phyloP scores from a whole-genome alignment of 371 early-diverging fungal species.

The Rhizomucor miehei region DNA sequence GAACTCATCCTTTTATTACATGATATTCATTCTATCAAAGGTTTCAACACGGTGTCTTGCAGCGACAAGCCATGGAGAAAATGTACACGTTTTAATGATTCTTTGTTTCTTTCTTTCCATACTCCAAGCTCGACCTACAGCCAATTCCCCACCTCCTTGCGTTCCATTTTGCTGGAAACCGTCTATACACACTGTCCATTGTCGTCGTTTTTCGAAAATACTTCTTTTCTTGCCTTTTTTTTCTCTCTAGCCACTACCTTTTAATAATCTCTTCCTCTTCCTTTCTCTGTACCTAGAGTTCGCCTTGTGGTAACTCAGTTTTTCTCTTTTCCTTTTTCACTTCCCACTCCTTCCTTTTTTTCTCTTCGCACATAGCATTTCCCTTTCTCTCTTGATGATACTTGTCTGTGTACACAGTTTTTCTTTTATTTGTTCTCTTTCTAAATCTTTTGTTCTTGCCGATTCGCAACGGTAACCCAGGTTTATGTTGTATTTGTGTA shows the following conservation, averaged over 20 bases:
- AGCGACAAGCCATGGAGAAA: constrained; percentile 53
- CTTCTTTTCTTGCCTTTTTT: constrained; percentile 1
- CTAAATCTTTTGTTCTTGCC: too few relatives aligned
- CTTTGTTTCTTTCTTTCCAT: too few relatives aligned
- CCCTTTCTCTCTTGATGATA: constrained; percentile 1
- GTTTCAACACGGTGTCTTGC: constrained; percentile 48
- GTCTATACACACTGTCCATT: constrained; percentile 1
- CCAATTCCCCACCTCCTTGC: background rate
- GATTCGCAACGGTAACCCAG: too few relatives aligned
- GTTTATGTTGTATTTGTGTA: background rate
- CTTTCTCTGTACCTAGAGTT: constrained; percentile 20
- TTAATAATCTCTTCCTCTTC: constrained; percentile 10
- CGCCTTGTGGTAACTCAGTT: background rate
- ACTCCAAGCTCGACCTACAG: background rate
- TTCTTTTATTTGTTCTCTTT: constrained; percentile 1
- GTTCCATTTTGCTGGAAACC: background rate
- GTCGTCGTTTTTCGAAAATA: background rate
- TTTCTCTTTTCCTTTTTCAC: background rate
- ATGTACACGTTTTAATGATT: constrained; percentile 46
- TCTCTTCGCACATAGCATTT: constrained; percentile 17
- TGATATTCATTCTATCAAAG: constrained; percentile 10
- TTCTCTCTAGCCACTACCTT: background rate
- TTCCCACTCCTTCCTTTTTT: constrained; percentile 5
- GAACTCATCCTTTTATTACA: background rate
- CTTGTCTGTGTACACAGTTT: constrained; percentile 16